These are phyloP conservation scores for Xylaria castorea DNA, from an alignment of 495 filamentous ascomycete genomes.

Conservation along the genomic window DNA sequence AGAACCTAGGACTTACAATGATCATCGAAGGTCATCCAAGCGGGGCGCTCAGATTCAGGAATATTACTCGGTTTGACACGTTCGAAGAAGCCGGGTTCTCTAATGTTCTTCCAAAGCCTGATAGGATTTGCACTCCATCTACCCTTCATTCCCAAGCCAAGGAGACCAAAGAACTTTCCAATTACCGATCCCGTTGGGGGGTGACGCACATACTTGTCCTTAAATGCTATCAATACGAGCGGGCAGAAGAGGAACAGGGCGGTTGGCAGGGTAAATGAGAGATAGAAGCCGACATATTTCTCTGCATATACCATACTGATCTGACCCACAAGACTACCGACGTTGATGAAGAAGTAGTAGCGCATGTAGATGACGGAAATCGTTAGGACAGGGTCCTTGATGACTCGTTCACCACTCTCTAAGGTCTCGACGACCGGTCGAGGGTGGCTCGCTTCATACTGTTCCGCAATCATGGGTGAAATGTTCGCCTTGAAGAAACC, in stretches of 20 bases:
- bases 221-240: constrained; percentile 66
- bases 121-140: constrained; percentile 65
- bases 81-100: constrained; percentile 67
- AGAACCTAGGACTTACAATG: constrained; percentile 47
- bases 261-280: constrained; percentile 70
- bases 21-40: constrained; percentile 78
- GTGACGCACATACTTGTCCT: constrained; percentile 62
- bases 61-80: constrained; percentile 67
- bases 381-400: constrained; percentile 73
- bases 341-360: constrained; percentile 75
- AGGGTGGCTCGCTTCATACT: constrained; percentile 51
- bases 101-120: constrained; percentile 60
- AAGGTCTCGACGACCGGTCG: constrained; percentile 52
- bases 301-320: constrained; percentile 60
- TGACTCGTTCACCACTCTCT: constrained; percentile 65
- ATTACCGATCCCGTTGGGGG: constrained; percentile 71
- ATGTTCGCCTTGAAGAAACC: constrained; percentile 72
- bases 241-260: constrained; percentile 64
- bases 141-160: constrained; percentile 65
- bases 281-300: constrained; percentile 79
- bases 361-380: constrained; percentile 65
- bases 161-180: constrained; percentile 61
- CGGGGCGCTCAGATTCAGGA: constrained; percentile 54
- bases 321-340: constrained; percentile 63
- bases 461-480: constrained; percentile 66